A percentile compares a stretch with the other conserved stretches of the same genome.
These are phyloP conservation scores for Arabidopsis arenosa DNA, from an alignment of 345 rosid genomes.

Conservation along the genomic window DNA sequence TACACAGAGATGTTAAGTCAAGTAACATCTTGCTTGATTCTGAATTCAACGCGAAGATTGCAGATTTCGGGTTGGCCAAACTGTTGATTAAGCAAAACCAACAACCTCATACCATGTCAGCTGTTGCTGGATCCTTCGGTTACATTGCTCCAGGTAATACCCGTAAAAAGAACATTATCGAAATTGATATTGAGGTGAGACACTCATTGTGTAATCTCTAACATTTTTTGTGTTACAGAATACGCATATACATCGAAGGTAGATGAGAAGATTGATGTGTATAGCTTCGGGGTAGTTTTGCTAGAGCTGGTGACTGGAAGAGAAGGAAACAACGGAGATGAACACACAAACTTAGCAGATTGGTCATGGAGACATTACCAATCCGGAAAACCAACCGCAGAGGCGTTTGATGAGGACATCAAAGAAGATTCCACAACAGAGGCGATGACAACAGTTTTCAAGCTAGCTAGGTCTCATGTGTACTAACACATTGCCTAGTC, in stretches of 20 bases:
- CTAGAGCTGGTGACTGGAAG: slow-evolving; percentile 86
- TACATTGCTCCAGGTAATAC: slow-evolving; percentile 86
- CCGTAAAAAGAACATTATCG: too few relatives aligned
- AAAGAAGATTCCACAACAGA: slow-evolving; percentile 52
- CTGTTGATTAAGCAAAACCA: slow-evolving; percentile 60
- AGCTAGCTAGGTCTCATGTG: slow-evolving; percentile 75
- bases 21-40: slow-evolving; percentile 87
- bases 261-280: slow-evolving; percentile 80
- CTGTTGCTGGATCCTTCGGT: slow-evolving; percentile 89
- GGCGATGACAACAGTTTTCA: slow-evolving; percentile 66
- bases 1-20: slow-evolving; percentile 89
- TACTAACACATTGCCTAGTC: slow-evolving; percentile 57
- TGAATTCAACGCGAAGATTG: slow-evolving; percentile 72
- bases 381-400: slow-evolving; percentile 51
- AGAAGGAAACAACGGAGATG: slow-evolving; percentile 68
- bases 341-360: slow-evolving; percentile 75
- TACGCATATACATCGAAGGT: slow-evolving; percentile 79
- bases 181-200: too few relatives aligned
- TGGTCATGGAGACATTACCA: slow-evolving; percentile 79
- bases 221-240: slow-evolving; percentile 53
- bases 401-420: slow-evolving; percentile 68
- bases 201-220: neutral
- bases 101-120: slow-evolving; percentile 74
- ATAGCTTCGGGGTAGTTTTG: slow-evolving; percentile 91
- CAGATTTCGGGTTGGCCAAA: slow-evolving; percentile 95